A percentile compares a stretch with the other conserved stretches of the same genome.
Conservation (phyloP, 352 stramenopile genomes). For the Aphanomyces astaci region DNA sequence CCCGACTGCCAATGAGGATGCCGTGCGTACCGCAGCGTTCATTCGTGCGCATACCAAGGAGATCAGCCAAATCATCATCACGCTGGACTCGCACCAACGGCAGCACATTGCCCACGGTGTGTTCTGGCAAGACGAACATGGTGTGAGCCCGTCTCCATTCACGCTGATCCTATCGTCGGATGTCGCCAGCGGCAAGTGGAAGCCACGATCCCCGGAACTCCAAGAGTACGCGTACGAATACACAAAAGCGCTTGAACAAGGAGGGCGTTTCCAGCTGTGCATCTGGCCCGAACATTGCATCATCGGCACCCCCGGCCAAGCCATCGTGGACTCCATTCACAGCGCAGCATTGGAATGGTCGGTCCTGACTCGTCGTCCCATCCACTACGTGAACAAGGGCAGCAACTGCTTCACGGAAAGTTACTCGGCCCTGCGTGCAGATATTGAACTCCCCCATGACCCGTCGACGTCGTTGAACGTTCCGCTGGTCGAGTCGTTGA, state of each 20-base stretch:
- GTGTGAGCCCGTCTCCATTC: conserved; percentile 81
- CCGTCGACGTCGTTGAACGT: conserved; percentile 78
- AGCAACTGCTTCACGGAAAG: conserved; percentile 94
- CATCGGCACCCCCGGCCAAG: conserved; percentile 86
- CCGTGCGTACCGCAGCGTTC: conserved; percentile 80
- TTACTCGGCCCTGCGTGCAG: conserved; percentile 91
- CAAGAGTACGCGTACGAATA: conserved; percentile 87
- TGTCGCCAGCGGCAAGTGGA: conserved; percentile 50
- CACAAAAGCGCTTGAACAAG: conserved; percentile 77
- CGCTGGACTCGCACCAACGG: conserved; percentile 93
- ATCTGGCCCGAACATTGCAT: conserved; percentile 98
- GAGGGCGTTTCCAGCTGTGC: conserved; percentile 85
- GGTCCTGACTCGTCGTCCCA: conserved; percentile 42
- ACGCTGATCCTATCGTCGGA: conserved; percentile 87
- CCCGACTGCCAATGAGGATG: conserved; percentile 86
- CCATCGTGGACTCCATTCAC: conserved; percentile 77
- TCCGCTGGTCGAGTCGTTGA: conserved; percentile 77
- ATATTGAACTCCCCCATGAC: conserved; percentile 84
- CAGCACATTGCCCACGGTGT: conserved; percentile 92
- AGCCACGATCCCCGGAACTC: conserved; percentile 51
- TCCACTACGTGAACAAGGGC: conserved; percentile 91
- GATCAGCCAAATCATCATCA: conserved; percentile 88
- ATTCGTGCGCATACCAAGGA: conserved; percentile 55
- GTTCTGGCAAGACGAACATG: conserved; percentile 83
- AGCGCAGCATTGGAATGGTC: conserved; percentile 82